Base-by-base conservation (phyloP, 2,329 filamentous ascomycete species). In the Talaromyces atroroseus region DNA sequence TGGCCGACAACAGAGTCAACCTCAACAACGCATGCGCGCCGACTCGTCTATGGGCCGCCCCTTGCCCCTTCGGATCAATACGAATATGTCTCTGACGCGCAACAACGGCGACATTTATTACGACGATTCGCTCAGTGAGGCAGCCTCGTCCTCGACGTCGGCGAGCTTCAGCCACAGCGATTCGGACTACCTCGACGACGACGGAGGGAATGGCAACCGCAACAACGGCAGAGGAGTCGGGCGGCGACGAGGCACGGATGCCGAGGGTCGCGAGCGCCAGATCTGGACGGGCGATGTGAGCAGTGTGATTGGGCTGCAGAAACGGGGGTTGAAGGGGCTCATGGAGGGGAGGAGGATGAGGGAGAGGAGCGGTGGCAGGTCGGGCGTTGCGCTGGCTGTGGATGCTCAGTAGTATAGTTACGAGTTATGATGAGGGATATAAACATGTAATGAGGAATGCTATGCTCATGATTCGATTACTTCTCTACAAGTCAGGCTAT, bases 221-320 rank as follows among this genome's bases (percentile, higher is more conserved):
- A 66, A 63, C 66, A 63, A 64, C 74, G 68, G 58, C 69, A 66
- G 53, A 29, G 26, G 26, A 29, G 26, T 11, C 6, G 26, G 26
- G 11, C 34, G 46, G 16, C 72, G 74, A 46, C 72, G 73, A 24
- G 76, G 72, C 38, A 72, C 67, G 8, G 66, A 70, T 46, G 65
- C 65, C 14, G 65, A 65, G 32, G 57, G 45, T 21, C 52, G 52
- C 2, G 72, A 78, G 14, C 75, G 82, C 14, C 88, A 91, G 62
- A 78, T 92, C 0, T 99, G 94, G 92, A 80, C 74, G 1, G 77
- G 76, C 77, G 82, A 65, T 86, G 87, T 57, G 83, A 95, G 75
- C 75, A 90, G 90, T 49, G 92, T 97, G 2, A 95, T 99, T 63
- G 94, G 94, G 0, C 71, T 99, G 61, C 94, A 99, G 77, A 99